Base-by-base conservation (phyloP, 176 grass and related monocot species). In the Carex kokanica region DNA sequence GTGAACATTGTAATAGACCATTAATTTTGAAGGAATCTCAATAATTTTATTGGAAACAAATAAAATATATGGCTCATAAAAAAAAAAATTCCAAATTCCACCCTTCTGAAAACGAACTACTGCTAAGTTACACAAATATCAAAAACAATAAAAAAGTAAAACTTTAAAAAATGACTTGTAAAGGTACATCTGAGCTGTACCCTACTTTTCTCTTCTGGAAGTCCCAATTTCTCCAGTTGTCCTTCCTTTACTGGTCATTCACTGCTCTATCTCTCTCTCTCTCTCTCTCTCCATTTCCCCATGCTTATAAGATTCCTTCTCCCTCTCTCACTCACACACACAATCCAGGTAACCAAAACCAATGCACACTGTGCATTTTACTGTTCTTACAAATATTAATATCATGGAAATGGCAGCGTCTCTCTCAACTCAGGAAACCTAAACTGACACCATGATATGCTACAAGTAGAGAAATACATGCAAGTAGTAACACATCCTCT, bases 281-380 rank as follows among this genome's bases (percentile, higher is more conserved):
- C 64, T 29, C 23, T 32, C 65, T 84, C 47, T 84, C 49, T 59
- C 64, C 64, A 52, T 83, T 70, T 83, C 63, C 64, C 81, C 51
- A 65, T 75, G 72, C 72, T 29, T 80, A n/a, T 80, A 20, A 60
- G 23, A 55, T 84, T 47, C 29, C 43, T 74, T 36, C 41, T 74
- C 64, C 47, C 43, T 84, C 62, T 54, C 81, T 56, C 81, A 25
- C 81, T 69, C 61, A 84, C 59, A 55, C 59, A 55, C 5, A 23
- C 20, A 74, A 53, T 27, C 45, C 43, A 55, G 25, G 57, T 43
- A 81, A 81, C 78, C 15, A 43, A 80, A 68, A 67, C 18, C 80
- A 54, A 82, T 82, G 80, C 79, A 32, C 15, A 82, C 59, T 82
- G 56, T 61, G 21, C 34, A 15, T 17, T 15, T 11, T 82, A 80